These are phyloP conservation scores for Asparagopsis taxiformis DNA, from an alignment of 31 red algal genomes.

Conservation along the genomic window DNA sequence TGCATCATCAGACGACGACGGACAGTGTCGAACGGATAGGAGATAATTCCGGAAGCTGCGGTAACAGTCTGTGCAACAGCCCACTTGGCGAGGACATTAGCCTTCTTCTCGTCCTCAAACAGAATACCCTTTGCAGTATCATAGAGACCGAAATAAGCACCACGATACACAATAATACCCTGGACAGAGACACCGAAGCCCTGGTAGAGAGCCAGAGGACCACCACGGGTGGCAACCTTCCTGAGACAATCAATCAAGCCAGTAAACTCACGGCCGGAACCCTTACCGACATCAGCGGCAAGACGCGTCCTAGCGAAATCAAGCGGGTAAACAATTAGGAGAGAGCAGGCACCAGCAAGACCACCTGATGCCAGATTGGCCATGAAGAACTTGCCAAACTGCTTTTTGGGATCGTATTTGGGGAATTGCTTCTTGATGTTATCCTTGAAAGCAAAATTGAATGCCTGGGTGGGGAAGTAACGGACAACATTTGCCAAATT, in stretches of 20 bases:
- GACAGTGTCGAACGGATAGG: conserved; percentile 99
- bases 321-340: conserved; percentile 98
- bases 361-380: conserved; percentile 98
- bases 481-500: conserved; percentile 99
- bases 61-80: conserved; percentile 93
- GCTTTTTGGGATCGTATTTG: conserved; percentile 87
- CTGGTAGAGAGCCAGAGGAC: conserved; percentile 89
- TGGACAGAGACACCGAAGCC: conserved; percentile 98
- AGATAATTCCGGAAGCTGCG: conserved; percentile 83
- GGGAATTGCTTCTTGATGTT: conserved; percentile 98
- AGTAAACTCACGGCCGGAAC: conserved; percentile 79
- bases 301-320: conserved; percentile 99
- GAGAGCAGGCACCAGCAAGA: conserved; percentile 94
- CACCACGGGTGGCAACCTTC: conserved; percentile 82
- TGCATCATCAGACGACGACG: conserved; percentile 99
- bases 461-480: conserved; percentile 99
- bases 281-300: conserved; percentile 98
- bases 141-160: conserved; percentile 98
- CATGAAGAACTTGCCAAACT: conserved; percentile 95
- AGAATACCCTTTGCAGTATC: conserved; percentile 98
- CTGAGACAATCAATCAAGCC: conserved; percentile 92
- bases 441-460: conserved; percentile 99
- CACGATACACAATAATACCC: conserved; percentile 99
- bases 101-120: conserved; percentile 87
- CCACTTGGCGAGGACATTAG: conserved; percentile 88